Conservation (phyloP, 345 rosid genomes). For the Citrus mangshanensis region DNA sequence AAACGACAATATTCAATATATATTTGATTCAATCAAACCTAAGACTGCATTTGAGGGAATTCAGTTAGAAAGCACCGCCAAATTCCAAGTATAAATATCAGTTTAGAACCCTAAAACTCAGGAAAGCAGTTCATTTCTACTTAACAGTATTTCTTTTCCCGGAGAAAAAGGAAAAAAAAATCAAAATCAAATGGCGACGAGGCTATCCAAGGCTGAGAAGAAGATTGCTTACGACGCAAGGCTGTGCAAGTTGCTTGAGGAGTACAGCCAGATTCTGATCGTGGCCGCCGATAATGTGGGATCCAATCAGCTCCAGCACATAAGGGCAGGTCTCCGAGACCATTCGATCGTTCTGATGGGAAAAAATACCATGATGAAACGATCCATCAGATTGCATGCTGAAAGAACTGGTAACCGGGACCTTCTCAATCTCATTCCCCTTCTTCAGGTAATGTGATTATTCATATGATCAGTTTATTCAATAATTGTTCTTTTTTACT, state of each 20-base stretch:
- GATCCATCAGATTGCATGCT: conserved; percentile 71
- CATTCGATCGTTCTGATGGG: conserved; percentile 87
- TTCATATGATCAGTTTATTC: background rate
- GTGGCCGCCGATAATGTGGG: conserved; percentile 94
- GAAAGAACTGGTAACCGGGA: conserved; percentile 63
- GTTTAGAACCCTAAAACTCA: background rate
- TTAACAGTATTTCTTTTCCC: background rate
- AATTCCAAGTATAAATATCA: background rate
- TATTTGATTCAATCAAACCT: background rate
- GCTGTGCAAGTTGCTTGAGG: conserved; percentile 73
- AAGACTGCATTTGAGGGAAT: background rate
- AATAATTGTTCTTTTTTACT: background rate
- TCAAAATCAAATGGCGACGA: conserved; percentile 26
- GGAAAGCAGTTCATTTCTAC: background rate
- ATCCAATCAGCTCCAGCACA: conserved; percentile 86
- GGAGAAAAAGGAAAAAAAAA: no score
- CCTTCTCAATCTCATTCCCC: conserved; percentile 65
- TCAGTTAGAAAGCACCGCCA: background rate
- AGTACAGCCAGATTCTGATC: conserved; percentile 67
- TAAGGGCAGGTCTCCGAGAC: conserved; percentile 70
- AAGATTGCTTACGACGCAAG: conserved; percentile 72
- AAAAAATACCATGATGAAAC: conserved; percentile 96
- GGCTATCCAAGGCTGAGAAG: conserved; percentile 67
- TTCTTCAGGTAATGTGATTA: conserved; percentile 55
- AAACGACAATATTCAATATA: background rate